These are phyloP conservation scores for Aspergillus sergii DNA, from an alignment of 2,329 filamentous ascomycete species.

Conservation along the genomic window DNA sequence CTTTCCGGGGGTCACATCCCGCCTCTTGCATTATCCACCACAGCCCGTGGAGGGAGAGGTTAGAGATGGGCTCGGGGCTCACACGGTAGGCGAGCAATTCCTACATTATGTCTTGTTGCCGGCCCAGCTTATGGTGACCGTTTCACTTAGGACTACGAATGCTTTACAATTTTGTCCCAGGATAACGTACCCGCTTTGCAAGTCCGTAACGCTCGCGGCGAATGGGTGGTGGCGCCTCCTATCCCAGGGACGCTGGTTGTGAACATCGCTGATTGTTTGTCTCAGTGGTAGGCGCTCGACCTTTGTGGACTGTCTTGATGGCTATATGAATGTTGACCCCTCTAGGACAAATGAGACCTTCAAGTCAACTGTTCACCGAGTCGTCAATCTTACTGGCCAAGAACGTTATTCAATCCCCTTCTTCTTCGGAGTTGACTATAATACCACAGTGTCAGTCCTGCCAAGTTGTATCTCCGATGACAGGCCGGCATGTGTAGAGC, in stretches of 20 bases:
- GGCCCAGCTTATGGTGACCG: background rate
- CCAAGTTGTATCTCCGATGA: slow-evolving; percentile 20
- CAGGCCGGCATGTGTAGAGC: slow-evolving; percentile 13
- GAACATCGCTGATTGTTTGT: slow-evolving; percentile 37
- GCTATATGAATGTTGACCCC: background rate
- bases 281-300: slow-evolving; percentile 21
- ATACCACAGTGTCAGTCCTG: slow-evolving; percentile 33
- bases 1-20: slow-evolving; percentile 41
- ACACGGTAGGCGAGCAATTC: slow-evolving; percentile 31
- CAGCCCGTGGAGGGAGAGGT: slow-evolving; percentile 38
- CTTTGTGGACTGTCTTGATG: background rate
- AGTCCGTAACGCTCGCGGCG: slow-evolving; percentile 34
- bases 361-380: slow-evolving; percentile 44
- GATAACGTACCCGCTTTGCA: slow-evolving; percentile 41
- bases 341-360: slow-evolving; percentile 43
- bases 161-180: slow-evolving; percentile 46
- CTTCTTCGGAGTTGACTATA: slow-evolving; percentile 47
- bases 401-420: slow-evolving; percentile 46
- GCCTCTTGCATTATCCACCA: slow-evolving; percentile 45
- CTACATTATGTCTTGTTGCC: background rate
- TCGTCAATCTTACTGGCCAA: slow-evolving; percentile 41
- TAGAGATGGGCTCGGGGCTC: slow-evolving; percentile 44
- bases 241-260: slow-evolving; percentile 32
- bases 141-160: slow-evolving; percentile 37
- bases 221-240: slow-evolving; percentile 30